Conservation (phyloP, 2,329 filamentous ascomycete species). For the Xylariaceae sp. region DNA sequence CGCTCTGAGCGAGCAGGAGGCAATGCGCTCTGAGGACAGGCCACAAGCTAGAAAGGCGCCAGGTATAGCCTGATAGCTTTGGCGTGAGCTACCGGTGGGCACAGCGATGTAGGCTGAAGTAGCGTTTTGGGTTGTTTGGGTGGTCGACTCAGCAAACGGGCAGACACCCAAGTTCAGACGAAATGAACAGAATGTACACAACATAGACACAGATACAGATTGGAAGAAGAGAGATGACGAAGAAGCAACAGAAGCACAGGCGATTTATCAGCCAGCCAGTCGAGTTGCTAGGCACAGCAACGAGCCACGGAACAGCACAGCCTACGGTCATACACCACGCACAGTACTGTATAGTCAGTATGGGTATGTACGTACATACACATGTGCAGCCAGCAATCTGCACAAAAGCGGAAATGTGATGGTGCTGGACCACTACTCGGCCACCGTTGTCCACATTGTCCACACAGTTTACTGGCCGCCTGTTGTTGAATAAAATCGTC, state of each 20-base stretch:
- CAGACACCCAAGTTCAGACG: no score
- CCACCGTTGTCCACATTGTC: no score
- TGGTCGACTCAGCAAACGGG: no score
- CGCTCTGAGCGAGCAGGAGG: no score
- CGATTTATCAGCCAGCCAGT: conserved; percentile 24
- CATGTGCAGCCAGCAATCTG: conserved; percentile 15
- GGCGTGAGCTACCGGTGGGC: no score
- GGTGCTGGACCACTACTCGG: conserved; percentile 8
- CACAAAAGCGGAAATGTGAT: conserved; percentile 28
- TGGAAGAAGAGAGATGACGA: conserved; percentile 16
- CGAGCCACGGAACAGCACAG: conserved; percentile 10
- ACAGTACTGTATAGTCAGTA: conserved; percentile 16
- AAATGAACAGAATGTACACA: conserved; percentile 5
- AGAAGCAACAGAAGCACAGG: conserved; percentile 11
- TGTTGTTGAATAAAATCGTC: conserved; percentile 23
- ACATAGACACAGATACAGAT: no score
- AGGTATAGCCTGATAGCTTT: no score
- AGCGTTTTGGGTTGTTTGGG: no score
- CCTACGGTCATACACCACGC: background rate
- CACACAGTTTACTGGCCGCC: no score
- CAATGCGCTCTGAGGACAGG: no score
- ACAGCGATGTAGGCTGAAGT: no score
- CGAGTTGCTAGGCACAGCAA: conserved; percentile 11
- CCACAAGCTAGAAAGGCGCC: no score
- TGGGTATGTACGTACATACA: conserved; percentile 5